These are phyloP conservation scores for Cupressus sempervirens DNA, from an alignment of 75 land plant species.

Conservation along the genomic window DNA sequence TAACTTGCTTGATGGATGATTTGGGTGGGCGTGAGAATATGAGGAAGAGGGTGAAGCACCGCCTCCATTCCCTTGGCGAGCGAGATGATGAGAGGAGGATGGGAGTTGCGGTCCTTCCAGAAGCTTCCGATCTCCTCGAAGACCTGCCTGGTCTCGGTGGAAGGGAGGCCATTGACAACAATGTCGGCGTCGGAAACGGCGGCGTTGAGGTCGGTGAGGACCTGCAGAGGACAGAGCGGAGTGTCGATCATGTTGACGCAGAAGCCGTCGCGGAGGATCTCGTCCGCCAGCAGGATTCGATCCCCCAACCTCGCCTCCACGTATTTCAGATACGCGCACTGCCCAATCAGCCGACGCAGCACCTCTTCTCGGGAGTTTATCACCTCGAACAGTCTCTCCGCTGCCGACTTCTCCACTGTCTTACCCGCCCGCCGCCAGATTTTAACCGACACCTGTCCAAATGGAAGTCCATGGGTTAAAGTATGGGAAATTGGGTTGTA, in stretches of 20 bases:
- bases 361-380: constrained; percentile 93
- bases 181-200: constrained; percentile 99
- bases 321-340: constrained; percentile 91
- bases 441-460: constrained; percentile 5
- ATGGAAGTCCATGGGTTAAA: too few species aligned
- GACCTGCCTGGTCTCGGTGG: constrained; percentile 72
- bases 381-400: constrained; percentile 85
- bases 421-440: constrained; percentile 83
- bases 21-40: constrained; percentile 84
- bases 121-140: constrained; percentile 76
- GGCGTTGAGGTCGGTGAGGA: constrained; percentile 92
- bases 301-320: constrained; percentile 89
- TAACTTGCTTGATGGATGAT: constrained; percentile 87
- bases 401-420: constrained; percentile 60
- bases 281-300: constrained; percentile 72
- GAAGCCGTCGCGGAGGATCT: constrained; percentile 87
- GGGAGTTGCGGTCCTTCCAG: constrained; percentile 78
- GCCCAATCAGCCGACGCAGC: constrained; percentile 68
- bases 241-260: constrained; percentile 95
- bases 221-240: constrained; percentile 83
- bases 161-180: constrained; percentile 84
- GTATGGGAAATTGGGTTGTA: too few species aligned
- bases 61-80: constrained; percentile 93
- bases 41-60: constrained; percentile 68
- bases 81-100: constrained; percentile 81